Percentiles rank a stretch among this genome's conserved stretches.
Conservation (phyloP, 2,329 filamentous ascomycete species). For the Hymenoscyphus infarciens region DNA sequence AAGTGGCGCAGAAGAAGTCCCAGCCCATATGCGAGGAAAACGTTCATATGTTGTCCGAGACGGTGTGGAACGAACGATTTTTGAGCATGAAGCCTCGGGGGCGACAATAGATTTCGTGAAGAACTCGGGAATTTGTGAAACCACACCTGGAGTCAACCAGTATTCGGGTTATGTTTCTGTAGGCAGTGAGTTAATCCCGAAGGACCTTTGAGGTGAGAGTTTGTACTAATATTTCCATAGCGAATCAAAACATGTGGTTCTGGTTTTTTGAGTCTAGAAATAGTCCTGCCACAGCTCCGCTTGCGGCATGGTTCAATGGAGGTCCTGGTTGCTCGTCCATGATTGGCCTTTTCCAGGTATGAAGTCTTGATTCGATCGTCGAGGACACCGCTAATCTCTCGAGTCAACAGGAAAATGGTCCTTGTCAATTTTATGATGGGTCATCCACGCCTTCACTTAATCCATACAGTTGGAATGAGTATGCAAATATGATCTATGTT, state of each 20-base stretch:
- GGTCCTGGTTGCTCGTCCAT: slow-evolving; percentile 51
- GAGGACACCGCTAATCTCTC: not conserved
- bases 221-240: slow-evolving; percentile 10
- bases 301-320: slow-evolving; percentile 45
- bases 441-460: slow-evolving; percentile 41
- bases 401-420: slow-evolving; percentile 39
- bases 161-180: slow-evolving; percentile 50
- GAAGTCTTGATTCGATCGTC: slow-evolving; percentile 31
- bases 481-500: slow-evolving; percentile 41
- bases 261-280: slow-evolving; percentile 59
- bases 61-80: slow-evolving; percentile 43
- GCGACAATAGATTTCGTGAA: slow-evolving; percentile 46
- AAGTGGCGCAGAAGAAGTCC: slow-evolving; percentile 3
- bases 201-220: not conserved
- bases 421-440: slow-evolving; percentile 41
- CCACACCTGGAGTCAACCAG: slow-evolving; percentile 47
- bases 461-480: slow-evolving; percentile 39
- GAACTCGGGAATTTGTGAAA: slow-evolving; percentile 51
- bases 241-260: slow-evolving; percentile 29
- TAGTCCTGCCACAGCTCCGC: slow-evolving; percentile 43
- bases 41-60: slow-evolving; percentile 35
- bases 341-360: slow-evolving; percentile 57
- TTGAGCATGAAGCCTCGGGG: slow-evolving; percentile 46
- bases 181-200: slow-evolving; percentile 29
- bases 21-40: slow-evolving; percentile 28